Evolutionary conservation across 164 flowering plant genomes (phyloP).

Genomic region (Vitis riparia): DNA sequence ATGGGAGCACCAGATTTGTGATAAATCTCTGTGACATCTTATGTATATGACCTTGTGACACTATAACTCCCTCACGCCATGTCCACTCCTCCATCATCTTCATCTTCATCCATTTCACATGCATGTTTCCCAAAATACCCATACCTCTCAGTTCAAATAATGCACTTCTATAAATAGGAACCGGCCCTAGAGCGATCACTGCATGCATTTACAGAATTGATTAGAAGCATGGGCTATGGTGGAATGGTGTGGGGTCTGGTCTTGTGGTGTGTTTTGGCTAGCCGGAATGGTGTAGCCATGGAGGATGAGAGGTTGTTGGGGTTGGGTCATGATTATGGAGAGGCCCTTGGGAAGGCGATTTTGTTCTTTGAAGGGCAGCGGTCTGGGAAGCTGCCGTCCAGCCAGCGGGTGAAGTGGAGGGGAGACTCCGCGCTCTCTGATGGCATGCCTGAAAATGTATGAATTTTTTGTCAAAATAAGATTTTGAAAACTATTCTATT

Average conservation of each 20-base stretch:
- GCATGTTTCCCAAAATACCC: too few relatives aligned
- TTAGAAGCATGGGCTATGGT: slow-evolving; percentile 8
- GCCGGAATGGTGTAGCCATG: slow-evolving; percentile 10
- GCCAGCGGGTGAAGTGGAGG: slow-evolving; percentile 63
- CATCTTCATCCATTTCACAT: not conserved
- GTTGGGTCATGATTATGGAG: slow-evolving; percentile 34
- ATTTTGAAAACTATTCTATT: too few relatives aligned
- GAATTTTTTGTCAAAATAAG: too few relatives aligned
- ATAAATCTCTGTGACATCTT: too few relatives aligned
- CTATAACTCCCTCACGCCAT: slow-evolving; percentile 7
- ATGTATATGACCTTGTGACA: slow-evolving; percentile 2
- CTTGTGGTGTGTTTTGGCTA: slow-evolving; percentile 17
- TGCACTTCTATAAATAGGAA: too few relatives aligned
- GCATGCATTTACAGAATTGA: not conserved
- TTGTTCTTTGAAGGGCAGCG: slow-evolving; percentile 78
- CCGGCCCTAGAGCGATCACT: too few relatives aligned
- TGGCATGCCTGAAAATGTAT: slow-evolving; percentile 55
- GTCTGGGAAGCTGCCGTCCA: slow-evolving; percentile 59
- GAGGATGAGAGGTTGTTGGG: slow-evolving; percentile 1
- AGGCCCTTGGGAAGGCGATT: slow-evolving; percentile 58
- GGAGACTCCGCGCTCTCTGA: slow-evolving; percentile 67
- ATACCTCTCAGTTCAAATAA: too few relatives aligned
- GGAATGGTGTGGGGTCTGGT: slow-evolving; percentile 3
- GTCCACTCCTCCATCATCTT: slow-evolving; percentile 7
- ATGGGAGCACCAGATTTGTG: not conserved